A percentile compares a stretch with the other conserved stretches of the same genome.
phyloP scores from a whole-genome alignment of 306 rosid genomes.

The Prunus padus region DNA sequence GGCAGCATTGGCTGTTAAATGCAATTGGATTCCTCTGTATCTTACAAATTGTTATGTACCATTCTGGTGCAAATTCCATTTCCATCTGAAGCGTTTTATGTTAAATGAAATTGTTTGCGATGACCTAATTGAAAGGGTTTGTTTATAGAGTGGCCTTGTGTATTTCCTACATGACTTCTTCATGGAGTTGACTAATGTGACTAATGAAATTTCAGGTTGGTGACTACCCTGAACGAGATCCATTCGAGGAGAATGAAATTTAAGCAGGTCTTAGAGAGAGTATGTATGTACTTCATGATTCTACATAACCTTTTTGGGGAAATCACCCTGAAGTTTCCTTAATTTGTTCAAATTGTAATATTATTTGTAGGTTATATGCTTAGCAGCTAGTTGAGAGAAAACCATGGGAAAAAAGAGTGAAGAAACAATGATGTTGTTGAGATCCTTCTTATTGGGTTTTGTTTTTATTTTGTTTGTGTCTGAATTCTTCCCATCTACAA shows the following conservation, averaged over 20 bases:
- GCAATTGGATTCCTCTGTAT: neutral
- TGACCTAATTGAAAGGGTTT: neutral
- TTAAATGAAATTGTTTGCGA: neutral
- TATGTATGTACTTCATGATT: neutral
- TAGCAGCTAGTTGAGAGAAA: neutral
- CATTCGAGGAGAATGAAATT: constrained; percentile 83
- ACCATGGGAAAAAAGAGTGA: neutral
- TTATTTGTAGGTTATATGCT: neutral
- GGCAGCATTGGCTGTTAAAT: too few relatives aligned
- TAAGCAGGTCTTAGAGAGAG: constrained; percentile 29
- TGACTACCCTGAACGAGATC: constrained; percentile 89
- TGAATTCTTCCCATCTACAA: too few relatives aligned
- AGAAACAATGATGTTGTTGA: neutral
- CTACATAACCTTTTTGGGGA: neutral
- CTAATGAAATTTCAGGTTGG: constrained; percentile 60
- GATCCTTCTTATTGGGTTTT: neutral
- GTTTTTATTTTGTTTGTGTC: neutral
- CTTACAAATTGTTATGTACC: neutral
- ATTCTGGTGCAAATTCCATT: neutral
- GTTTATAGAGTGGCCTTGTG: neutral
- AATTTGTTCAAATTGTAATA: neutral
- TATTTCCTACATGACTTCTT: neutral
- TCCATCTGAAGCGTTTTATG: neutral
- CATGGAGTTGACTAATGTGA: constrained; percentile 2
- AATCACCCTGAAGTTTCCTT: neutral